These are phyloP conservation scores for Drechslerella stenobrocha DNA, from an alignment of 2,329 filamentous ascomycete genomes.

Conservation along the genomic window DNA sequence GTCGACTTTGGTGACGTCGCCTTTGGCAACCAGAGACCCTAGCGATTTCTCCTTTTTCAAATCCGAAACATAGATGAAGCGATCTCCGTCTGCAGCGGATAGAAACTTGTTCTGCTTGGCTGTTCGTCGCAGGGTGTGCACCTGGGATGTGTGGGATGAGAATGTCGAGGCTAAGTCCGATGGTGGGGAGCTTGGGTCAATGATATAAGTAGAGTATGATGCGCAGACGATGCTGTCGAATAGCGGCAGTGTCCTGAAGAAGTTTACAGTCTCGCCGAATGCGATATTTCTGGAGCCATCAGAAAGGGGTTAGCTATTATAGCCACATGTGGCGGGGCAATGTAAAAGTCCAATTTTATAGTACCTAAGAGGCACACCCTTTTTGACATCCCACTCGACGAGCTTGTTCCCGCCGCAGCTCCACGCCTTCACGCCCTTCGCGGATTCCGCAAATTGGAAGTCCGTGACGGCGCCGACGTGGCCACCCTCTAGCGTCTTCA, in stretches of 20 bases:
- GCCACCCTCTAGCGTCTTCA: conserved; percentile 57
- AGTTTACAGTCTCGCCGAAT: conserved; percentile 56
- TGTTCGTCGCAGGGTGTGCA: conserved; percentile 59
- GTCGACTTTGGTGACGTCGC: conserved; percentile 55
- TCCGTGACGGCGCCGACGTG: conserved; percentile 60
- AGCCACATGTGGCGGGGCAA: not conserved
- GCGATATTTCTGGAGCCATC: conserved; percentile 28
- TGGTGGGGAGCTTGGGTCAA: conserved; percentile 57
- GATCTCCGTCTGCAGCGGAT: conserved; percentile 59
- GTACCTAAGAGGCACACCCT: conserved; percentile 58
- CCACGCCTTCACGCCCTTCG: conserved; percentile 58
- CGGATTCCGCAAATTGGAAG: conserved; percentile 59
- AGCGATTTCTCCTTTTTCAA: conserved; percentile 57
- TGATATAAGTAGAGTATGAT: conserved; percentile 59
- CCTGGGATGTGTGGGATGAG: conserved; percentile 60
- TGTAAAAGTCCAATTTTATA: no score
- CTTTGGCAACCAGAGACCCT: conserved; percentile 60
- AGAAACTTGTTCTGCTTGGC: conserved; percentile 57
- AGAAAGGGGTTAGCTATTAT: not conserved
- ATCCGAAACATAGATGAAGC: conserved; percentile 61
- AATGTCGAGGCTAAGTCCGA: conserved; percentile 56
- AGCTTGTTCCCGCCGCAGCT: conserved; percentile 62
- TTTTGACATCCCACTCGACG: conserved; percentile 61
- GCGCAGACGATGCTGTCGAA: conserved; percentile 58
- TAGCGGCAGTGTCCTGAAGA: conserved; percentile 56